These are phyloP conservation scores for Spatholobus suberectus DNA, from an alignment of 306 rosid genomes.

Conservation along the genomic window DNA sequence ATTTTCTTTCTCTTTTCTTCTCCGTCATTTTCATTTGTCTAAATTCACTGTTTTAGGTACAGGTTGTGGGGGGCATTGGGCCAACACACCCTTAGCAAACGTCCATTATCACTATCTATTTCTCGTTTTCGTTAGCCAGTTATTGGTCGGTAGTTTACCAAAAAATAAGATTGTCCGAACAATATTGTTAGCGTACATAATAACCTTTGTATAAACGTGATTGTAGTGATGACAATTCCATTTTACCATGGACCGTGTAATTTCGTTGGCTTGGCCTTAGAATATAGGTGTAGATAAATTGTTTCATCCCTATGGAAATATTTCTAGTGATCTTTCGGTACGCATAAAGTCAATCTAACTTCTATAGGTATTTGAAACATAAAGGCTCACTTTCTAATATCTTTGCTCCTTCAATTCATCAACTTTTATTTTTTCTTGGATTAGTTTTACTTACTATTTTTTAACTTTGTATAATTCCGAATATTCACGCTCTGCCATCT, in stretches of 20 bases:
- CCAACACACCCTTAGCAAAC: neutral
- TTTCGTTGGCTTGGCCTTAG: neutral
- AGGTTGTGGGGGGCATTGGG: neutral
- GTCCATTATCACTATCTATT: neutral
- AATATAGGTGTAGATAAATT: neutral
- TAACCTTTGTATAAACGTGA: neutral
- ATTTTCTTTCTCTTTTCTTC: neutral
- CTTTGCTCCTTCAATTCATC: neutral
- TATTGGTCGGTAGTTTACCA: neutral
- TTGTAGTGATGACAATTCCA: constrained; percentile 1
- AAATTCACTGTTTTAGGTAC: neutral
- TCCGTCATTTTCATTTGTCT: neutral
- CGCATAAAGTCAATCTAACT: neutral
- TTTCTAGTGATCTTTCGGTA: neutral
- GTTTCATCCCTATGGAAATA: neutral
- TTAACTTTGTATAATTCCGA: neutral
- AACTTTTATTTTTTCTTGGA: neutral
- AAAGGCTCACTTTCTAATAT: neutral
- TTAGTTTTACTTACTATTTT: neutral
- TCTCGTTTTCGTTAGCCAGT: neutral
- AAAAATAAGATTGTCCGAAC: neutral
- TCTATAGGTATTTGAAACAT: neutral
- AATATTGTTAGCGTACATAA: neutral
- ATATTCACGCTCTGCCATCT: neutral
- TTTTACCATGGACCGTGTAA: neutral